Percentiles rank a stretch among this genome's conserved stretches.
Evolutionary conservation across 768 basidiomycete species (phyloP).

Genomic region (Steccherinum ochraceum): DNA sequence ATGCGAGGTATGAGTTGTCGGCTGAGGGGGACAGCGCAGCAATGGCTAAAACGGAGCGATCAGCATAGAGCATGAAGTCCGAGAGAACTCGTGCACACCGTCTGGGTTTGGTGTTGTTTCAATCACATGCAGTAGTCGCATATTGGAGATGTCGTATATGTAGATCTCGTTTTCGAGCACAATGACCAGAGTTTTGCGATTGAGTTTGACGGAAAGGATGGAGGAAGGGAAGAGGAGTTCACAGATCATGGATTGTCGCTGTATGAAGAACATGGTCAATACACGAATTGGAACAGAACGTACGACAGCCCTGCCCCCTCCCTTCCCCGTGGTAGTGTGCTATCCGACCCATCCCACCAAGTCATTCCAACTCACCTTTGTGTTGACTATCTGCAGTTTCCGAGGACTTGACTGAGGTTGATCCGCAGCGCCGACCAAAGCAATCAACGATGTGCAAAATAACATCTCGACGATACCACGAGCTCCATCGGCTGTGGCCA

Average conservation of each 20-base stretch:
- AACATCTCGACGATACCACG: conserved; percentile 98
- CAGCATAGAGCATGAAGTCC: too few relatives aligned
- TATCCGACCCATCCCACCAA: neutral
- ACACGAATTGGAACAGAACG: neutral
- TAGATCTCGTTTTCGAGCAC: conserved; percentile 97
- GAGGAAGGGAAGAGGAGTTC: conserved; percentile 96
- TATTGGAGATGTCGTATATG: conserved; percentile 98
- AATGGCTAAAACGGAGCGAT: conserved; percentile 51
- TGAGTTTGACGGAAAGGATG: conserved; percentile 95
- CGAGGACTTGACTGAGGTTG: conserved; percentile 86
- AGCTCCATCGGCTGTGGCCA: conserved; percentile 74
- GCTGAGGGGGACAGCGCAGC: conserved; percentile 92
- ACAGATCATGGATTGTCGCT: conserved; percentile 99
- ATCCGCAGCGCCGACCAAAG: conserved; percentile 93
- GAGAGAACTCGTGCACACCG: conserved; percentile 44
- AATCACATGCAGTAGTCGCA: conserved; percentile 95
- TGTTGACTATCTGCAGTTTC: conserved; percentile 96
- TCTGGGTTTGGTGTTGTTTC: conserved; percentile 96
- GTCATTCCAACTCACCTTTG: conserved; percentile 58
- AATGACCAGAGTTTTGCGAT: conserved; percentile 93
- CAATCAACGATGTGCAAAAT: conserved; percentile 97
- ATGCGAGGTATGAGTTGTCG: conserved; percentile 91
- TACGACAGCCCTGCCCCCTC: neutral
- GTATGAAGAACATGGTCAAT: neutral
- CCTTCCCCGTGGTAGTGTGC: too few relatives aligned